These are phyloP conservation scores for Aspergillus steynii DNA, from an alignment of 495 filamentous ascomycete genomes.

Conservation along the genomic window DNA sequence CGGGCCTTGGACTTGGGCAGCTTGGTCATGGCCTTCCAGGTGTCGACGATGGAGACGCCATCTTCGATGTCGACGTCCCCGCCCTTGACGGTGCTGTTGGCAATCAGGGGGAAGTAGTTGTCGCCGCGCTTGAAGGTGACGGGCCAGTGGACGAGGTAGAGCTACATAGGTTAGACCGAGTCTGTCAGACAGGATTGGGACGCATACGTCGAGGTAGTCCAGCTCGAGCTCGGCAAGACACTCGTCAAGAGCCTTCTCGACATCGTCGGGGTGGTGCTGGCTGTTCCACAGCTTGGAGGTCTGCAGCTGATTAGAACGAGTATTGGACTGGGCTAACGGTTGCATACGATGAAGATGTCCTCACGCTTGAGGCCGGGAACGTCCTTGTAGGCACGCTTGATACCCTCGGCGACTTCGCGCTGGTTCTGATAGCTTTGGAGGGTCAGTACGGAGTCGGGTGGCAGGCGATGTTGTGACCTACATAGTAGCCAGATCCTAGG, in stretches of 20 bases:
- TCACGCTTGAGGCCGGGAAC: conserved; percentile 51
- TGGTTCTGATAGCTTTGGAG: conserved; percentile 53
- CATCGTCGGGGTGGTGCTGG: conserved; percentile 48
- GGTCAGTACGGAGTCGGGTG: conserved; percentile 39
- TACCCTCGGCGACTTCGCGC: conserved; percentile 45
- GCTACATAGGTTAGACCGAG: conserved; percentile 22
- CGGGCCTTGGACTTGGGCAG: conserved; percentile 53
- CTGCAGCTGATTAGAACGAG: conserved; percentile 19
- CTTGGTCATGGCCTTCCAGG: conserved; percentile 54
- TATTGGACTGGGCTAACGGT: neutral
- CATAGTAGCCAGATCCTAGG: conserved; percentile 47
- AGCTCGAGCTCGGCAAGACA: conserved; percentile 50
- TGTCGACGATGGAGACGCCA: conserved; percentile 50
- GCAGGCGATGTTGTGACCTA: conserved; percentile 18
- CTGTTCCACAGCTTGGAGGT: conserved; percentile 54
- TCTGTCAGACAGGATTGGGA: neutral
- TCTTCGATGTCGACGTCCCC: conserved; percentile 47
- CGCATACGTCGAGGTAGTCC: conserved; percentile 49
- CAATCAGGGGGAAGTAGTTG: conserved; percentile 45
- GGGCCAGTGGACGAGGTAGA: conserved; percentile 56
- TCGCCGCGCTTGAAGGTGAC: conserved; percentile 46
- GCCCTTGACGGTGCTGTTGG: conserved; percentile 35
- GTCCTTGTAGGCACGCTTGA: conserved; percentile 48
- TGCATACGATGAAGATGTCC: conserved; percentile 50
- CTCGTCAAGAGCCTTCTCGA: conserved; percentile 46